Evolutionary conservation across 1,139 yeast species (phyloP).

Genomic region (Taphrina deformans): DNA sequence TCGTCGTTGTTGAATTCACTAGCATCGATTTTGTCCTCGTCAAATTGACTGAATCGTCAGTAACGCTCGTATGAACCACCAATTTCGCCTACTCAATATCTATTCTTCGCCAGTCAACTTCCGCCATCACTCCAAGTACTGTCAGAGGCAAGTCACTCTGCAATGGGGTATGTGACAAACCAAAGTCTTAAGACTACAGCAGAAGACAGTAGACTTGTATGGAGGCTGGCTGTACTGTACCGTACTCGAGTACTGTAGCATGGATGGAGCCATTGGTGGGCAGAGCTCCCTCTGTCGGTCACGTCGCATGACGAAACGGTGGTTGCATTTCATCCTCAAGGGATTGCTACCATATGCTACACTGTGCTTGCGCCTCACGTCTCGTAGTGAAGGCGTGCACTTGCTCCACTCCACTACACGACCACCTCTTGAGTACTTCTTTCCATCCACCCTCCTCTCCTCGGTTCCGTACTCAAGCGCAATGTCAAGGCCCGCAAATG

Average conservation of each 20-base stretch:
- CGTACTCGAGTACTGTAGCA: no score
- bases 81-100: constrained; percentile 13
- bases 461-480: no score
- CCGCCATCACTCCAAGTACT: constrained; percentile 27
- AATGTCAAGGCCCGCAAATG: constrained; percentile 29
- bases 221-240: no score
- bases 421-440: neutral
- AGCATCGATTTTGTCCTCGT: constrained; percentile 29
- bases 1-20: constrained; percentile 1
- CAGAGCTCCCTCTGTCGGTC: neutral
- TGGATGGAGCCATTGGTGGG: neutral
- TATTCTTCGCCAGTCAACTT: constrained; percentile 31
- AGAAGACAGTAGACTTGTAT: no score
- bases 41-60: constrained; percentile 14
- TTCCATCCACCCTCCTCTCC: no score
- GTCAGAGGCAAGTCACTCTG: no score
- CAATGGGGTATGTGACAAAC: no score
- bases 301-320: neutral
- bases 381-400: neutral
- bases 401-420: neutral
- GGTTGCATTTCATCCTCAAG: no score
- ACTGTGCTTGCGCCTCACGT: constrained; percentile 18
- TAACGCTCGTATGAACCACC: no score
- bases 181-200: no score
- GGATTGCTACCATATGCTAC: no score